Evolutionary conservation across 2,329 filamentous ascomycete genomes (phyloP).

Genomic region (Cyanodermella asteris): DNA sequence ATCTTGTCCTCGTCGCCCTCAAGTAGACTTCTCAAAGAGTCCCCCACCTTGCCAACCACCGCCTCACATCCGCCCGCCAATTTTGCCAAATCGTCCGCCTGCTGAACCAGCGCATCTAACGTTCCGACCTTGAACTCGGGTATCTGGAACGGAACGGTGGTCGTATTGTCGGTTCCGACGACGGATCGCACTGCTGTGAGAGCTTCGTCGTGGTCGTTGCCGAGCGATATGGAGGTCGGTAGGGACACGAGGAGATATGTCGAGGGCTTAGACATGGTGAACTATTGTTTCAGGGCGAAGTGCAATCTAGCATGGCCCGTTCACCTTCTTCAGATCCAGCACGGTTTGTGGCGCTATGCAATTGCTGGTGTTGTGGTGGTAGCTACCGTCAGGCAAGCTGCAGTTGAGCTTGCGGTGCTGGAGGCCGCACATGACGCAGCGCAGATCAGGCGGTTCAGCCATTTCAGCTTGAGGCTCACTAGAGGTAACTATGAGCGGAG

Average conservation of each 20-base stretch:
- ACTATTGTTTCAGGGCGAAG: background rate
- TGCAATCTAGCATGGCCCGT: slow-evolving; percentile 1
- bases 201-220: slow-evolving; percentile 60
- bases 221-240: slow-evolving; percentile 66
- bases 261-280: slow-evolving; percentile 20
- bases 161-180: slow-evolving; percentile 52
- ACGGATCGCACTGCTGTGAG: slow-evolving; percentile 52
- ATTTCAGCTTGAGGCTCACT: too few species aligned
- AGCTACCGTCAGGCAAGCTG: background rate
- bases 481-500: too few species aligned
- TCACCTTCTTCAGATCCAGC: too few species aligned
- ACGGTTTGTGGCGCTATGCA: too few species aligned
- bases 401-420: too few species aligned
- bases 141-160: slow-evolving; percentile 55
- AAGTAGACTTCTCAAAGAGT: slow-evolving; percentile 62
- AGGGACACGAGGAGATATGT: slow-evolving; percentile 82
- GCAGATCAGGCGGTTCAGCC: too few species aligned
- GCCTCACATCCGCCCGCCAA: slow-evolving; percentile 58
- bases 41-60: slow-evolving; percentile 71
- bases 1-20: slow-evolving; percentile 69
- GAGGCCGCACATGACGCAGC: too few species aligned
- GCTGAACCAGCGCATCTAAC: slow-evolving; percentile 80
- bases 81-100: slow-evolving; percentile 87
- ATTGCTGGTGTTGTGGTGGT: background rate
- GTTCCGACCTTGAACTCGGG: slow-evolving; percentile 97